These are phyloP conservation scores for Diplodia scrobiculata DNA, from an alignment of 2,329 filamentous ascomycete species.

Conservation along the genomic window DNA sequence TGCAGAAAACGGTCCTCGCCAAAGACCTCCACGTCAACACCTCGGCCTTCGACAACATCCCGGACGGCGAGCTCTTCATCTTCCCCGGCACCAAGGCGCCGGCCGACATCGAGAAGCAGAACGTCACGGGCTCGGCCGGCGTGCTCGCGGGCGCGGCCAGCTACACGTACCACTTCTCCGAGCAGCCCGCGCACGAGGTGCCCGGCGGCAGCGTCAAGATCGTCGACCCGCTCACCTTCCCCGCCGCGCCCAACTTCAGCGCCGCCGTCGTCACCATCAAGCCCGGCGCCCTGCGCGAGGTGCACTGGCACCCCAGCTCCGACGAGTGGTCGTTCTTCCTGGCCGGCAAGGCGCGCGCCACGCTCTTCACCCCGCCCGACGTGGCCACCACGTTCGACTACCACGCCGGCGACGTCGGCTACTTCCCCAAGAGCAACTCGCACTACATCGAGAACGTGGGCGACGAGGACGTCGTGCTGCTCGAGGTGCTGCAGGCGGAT, in stretches of 20 bases:
- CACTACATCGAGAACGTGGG: conserved; percentile 33
- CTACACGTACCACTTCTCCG: conserved; percentile 57
- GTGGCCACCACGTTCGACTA: conserved; percentile 32
- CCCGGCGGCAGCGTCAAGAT: conserved; percentile 33
- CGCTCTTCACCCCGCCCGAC: conserved; percentile 30
- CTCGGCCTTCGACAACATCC: conserved; percentile 53
- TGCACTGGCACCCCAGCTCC: conserved; percentile 32
- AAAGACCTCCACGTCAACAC: conserved; percentile 58
- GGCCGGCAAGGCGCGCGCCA: conserved; percentile 29
- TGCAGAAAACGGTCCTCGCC: conserved; percentile 53
- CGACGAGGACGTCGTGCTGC: conserved; percentile 30
- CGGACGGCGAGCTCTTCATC: conserved; percentile 55
- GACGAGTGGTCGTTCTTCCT: conserved; percentile 32
- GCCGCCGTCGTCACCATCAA: conserved; percentile 32
- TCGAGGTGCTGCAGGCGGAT: conserved; percentile 32
- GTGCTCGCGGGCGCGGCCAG: conserved; percentile 44
- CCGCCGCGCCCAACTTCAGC: conserved; percentile 30
- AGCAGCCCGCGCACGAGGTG: conserved; percentile 38
- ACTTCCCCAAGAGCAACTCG: conserved; percentile 31
- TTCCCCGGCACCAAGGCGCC: conserved; percentile 57
- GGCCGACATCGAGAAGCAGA: conserved; percentile 51
- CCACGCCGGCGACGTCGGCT: conserved; percentile 31
- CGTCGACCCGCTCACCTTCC: conserved; percentile 31
- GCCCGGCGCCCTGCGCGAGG: conserved; percentile 32
- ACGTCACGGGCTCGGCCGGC: conserved; percentile 52